Evolutionary conservation across 2,329 filamentous ascomycete species (phyloP).

Genomic region (Diatrype stigma): DNA sequence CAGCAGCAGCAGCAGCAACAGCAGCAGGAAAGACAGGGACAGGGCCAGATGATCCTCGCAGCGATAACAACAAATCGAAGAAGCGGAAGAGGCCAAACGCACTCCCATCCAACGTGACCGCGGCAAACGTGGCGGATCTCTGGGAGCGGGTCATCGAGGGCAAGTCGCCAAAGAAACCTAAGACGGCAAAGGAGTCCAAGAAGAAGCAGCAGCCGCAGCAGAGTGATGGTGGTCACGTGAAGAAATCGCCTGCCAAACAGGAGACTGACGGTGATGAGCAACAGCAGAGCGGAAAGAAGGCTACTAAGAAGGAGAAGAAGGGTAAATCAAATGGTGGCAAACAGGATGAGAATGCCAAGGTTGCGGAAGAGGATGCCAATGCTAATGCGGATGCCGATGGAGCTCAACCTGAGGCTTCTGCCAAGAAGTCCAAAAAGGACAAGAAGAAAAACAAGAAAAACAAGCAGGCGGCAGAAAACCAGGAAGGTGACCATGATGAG

Average conservation of each 20-base stretch:
- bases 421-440: constrained; percentile 22
- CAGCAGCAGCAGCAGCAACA: constrained; percentile 25
- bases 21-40: constrained; percentile 22
- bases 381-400: constrained; percentile 1
- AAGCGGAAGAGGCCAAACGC: constrained; percentile 51
- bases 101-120: constrained; percentile 49
- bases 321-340: constrained; percentile 12
- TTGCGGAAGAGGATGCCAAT: constrained; percentile 20
- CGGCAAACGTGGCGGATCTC: constrained; percentile 69
- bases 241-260: no score
- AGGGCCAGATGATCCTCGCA: no score
- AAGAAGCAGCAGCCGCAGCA: constrained; percentile 28
- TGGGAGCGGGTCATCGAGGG: constrained; percentile 79
- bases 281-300: no score
- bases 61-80: constrained; percentile 29
- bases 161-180: constrained; percentile 37
- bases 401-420: constrained; percentile 1
- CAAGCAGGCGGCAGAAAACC: constrained; percentile 19
- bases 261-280: constrained; percentile 12
- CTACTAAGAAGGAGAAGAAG: constrained; percentile 19
- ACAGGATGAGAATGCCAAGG: constrained; percentile 23
- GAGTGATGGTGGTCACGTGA: not conserved
- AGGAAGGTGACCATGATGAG: constrained; percentile 14
- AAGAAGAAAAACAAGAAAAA: constrained; percentile 27
- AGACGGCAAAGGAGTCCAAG: constrained; percentile 12